Evolutionary conservation across 345 rosid species (phyloP), one percentile per base, ranked within the genome.

Genomic region (Syzygium aqueum): DNA sequence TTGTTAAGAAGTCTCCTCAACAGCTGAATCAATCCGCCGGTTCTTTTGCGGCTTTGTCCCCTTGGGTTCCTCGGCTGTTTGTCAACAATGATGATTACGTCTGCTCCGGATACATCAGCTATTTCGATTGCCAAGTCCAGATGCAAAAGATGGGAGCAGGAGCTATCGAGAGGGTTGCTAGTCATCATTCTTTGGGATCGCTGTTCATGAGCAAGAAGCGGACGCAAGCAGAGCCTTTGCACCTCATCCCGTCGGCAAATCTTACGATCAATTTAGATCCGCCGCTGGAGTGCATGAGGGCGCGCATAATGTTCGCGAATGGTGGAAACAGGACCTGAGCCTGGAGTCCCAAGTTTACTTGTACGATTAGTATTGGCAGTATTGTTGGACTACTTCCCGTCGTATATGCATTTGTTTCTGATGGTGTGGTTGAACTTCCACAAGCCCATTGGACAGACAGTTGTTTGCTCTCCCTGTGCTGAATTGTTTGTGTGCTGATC

Each of bases 281-380:
- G 9, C 83, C 91, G 0, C 87, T 56, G 53, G 94, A 93, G 86
- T 95, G 95, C 65, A 94, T 89, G 88, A 90, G 92, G 85, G 99
- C 99, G 99, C 99, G 43, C 99, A 97, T 89, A 96, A 97, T 73
- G 93, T 97, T 88, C 98, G 95, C 88, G 98, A 96, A 85, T 97
- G 99, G 99, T 97, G 98, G 99, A 91, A 90, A 54, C 94, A 94
- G 3, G 96, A 95, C 85, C 83, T 91, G 84, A 61, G 88, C 43
- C 86, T 96, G 86, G 90, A 94, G 84, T 91, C 94, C 84, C 89
- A 92, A 89, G 77, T 92, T 67, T 92, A 95, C 92, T 88, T 86
- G 86, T 96, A 95, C 88, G 87, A 86, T 54, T 95, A 90, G 53
- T 52, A 52, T 52, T 52, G 53, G 53, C 53, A 2, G 21, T 14